Evolutionary conservation across 805 yeast species (phyloP), one percentile per base, ranked within the genome.

Genomic region (Wickerhamia fluorescens): DNA sequence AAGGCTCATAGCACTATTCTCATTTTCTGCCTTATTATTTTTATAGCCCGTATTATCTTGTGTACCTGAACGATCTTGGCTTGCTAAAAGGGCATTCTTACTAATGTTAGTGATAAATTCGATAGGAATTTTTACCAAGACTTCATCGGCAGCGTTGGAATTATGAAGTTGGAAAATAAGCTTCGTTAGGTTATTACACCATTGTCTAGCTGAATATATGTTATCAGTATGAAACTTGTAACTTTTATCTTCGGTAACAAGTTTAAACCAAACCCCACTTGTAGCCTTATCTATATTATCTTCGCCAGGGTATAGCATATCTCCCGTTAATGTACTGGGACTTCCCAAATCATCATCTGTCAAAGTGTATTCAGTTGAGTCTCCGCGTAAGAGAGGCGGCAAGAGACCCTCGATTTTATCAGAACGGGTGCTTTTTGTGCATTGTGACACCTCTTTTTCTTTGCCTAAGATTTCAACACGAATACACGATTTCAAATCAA

Each of bases 81-180:
- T n/a, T n/a, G n/a, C n/a, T n/a, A n/a, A n/a, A n/a, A n/a, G n/a
- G n/a, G n/a, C n/a, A n/a, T n/a, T n/a, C n/a, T n/a, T n/a, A n/a
- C n/a, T n/a, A n/a, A n/a, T n/a, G n/a, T n/a, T n/a, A n/a, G n/a
- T n/a, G n/a, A n/a, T n/a, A n/a, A n/a, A n/a, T n/a, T n/a, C n/a
- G n/a, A 81, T 45, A 0, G 96, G 96, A 4, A 89, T 73, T 41
- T 82, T 81, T 12, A 88, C 61, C 13, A 82, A 71, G 9, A 85
- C 92, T 35, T 78, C 78, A 41, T 78, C 78, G 9, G 78, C 78
- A 14, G 68, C 62, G 49, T 84, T 82, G 30, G 81, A 67, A 23
- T 80, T 68, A 1, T 87, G 67, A 12, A 52, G 40, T 30, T 52
- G 54, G 54, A 89, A 89, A 2, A 85, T 75, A 30, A 79, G 78